Evolutionary conservation across 805 yeast genomes (phyloP).

Genomic region (Novakomyces olei): DNA sequence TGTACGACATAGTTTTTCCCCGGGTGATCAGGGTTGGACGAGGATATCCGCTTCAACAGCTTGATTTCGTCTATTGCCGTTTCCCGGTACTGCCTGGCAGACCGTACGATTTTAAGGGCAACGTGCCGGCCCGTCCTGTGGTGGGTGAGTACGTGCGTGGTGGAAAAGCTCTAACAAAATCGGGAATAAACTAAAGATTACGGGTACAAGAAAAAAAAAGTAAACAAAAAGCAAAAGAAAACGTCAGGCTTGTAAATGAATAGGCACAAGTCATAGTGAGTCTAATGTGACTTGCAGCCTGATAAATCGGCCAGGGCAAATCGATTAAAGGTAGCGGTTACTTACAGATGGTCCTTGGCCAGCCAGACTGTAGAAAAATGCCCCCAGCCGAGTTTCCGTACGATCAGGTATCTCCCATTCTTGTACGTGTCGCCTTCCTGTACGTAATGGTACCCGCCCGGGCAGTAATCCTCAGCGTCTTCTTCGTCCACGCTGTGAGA

Average conservation of each 20-base stretch:
- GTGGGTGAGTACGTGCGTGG: constrained; percentile 20
- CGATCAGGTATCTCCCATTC: constrained; percentile 50
- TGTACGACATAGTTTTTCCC: constrained; percentile 68
- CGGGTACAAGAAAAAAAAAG: too few relatives aligned
- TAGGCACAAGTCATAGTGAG: too few relatives aligned
- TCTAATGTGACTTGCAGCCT: too few relatives aligned
- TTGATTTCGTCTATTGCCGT: constrained; percentile 89
- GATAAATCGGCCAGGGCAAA: too few relatives aligned
- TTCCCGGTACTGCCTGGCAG: constrained; percentile 76
- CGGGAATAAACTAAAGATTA: too few relatives aligned
- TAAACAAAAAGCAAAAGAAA: too few relatives aligned
- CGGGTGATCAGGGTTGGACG: constrained; percentile 44
- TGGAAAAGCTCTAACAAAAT: constrained; percentile 3
- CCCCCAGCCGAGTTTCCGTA: constrained; percentile 95
- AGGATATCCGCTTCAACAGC: constrained; percentile 38
- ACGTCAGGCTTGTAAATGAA: too few relatives aligned
- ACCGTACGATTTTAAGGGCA: constrained; percentile 82
- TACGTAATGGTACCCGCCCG: constrained; percentile 94
- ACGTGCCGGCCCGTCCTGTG: constrained; percentile 61
- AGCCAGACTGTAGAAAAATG: constrained; percentile 93
- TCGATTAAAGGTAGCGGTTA: too few relatives aligned
- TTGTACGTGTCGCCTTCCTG: constrained; percentile 68
- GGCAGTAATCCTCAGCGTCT: constrained; percentile 58
- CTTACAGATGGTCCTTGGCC: constrained; percentile 30
- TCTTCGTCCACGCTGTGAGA: constrained; percentile 41